phyloP scores from a whole-genome alignment of 176 grass and related monocot genomes.

The Dactylis glomerata region DNA sequence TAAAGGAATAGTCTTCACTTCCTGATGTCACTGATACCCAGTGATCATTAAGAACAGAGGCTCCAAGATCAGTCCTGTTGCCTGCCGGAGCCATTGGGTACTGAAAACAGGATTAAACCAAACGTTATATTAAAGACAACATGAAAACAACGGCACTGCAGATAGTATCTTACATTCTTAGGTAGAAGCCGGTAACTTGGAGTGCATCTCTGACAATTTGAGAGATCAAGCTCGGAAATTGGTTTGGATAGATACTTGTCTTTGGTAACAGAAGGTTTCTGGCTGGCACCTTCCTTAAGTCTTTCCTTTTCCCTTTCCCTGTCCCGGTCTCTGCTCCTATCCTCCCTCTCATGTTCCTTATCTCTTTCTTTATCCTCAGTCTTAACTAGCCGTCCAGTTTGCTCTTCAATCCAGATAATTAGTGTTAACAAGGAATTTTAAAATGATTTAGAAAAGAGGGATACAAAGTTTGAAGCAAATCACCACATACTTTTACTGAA shows the following conservation, averaged over 20 bases:
- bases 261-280: slow-evolving; percentile 67
- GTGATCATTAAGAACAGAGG: slow-evolving; percentile 75
- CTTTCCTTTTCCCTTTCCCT: slow-evolving; percentile 76
- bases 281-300: slow-evolving; percentile 54
- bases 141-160: background rate
- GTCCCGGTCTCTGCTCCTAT: slow-evolving; percentile 64
- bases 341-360: slow-evolving; percentile 56
- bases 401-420: slow-evolving; percentile 43
- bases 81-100: slow-evolving; percentile 81
- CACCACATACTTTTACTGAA: slow-evolving; percentile 67
- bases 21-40: slow-evolving; percentile 99
- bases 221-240: slow-evolving; percentile 95
- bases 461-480: slow-evolving; percentile 4
- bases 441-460: slow-evolving; percentile 9
- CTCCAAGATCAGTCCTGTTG: slow-evolving; percentile 81
- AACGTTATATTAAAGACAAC: slow-evolving; percentile 11
- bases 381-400: slow-evolving; percentile 41
- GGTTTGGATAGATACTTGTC: slow-evolving; percentile 94
- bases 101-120: slow-evolving; percentile 40
- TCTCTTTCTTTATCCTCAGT: slow-evolving; percentile 64
- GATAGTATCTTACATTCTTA: slow-evolving; percentile 68
- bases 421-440: slow-evolving; percentile 31
- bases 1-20: slow-evolving; percentile 99
- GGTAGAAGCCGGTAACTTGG: slow-evolving; percentile 96
- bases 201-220: slow-evolving; percentile 84